Conservation (phyloP, 2,329 filamentous ascomycete genomes). For the Lachnellula arida region DNA sequence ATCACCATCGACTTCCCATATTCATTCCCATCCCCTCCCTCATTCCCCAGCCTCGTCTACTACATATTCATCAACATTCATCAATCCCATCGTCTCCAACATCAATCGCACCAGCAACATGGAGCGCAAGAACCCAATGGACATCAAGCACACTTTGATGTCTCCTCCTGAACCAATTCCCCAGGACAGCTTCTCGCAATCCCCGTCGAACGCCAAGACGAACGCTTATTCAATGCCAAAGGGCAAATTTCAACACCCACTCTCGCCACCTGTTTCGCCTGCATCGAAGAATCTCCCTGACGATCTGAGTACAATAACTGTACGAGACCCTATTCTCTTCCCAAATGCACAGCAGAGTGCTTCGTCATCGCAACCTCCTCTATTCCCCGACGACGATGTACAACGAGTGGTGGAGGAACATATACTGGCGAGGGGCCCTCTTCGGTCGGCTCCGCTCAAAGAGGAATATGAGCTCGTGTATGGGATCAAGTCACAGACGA, state of each 20-base stretch:
- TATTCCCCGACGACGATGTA: constrained; percentile 46
- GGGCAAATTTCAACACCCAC: constrained; percentile 35
- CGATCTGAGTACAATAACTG: constrained; percentile 32
- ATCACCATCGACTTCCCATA: constrained; percentile 15
- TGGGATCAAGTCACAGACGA: constrained; percentile 48
- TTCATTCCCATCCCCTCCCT: constrained; percentile 15
- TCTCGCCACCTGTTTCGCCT: constrained; percentile 57
- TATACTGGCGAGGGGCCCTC: constrained; percentile 31
- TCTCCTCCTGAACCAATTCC: constrained; percentile 55
- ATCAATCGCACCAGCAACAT: constrained; percentile 22
- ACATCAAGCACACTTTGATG: constrained; percentile 47
- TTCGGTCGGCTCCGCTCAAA: constrained; percentile 41
- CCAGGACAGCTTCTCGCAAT: constrained; percentile 45
- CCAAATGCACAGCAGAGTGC: constrained; percentile 40
- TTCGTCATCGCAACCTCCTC: constrained; percentile 43
- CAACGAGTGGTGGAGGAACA: constrained; percentile 45
- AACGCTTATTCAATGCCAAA: constrained; percentile 31
- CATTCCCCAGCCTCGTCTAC: constrained; percentile 3
- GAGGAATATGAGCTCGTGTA: constrained; percentile 52
- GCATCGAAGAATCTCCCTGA: constrained; percentile 33
- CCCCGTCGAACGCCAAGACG: constrained; percentile 23
- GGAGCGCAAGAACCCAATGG: constrained; percentile 23
- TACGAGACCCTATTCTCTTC: constrained; percentile 54
- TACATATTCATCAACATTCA: constrained; percentile 15
- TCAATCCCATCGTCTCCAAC: constrained; percentile 20